Base-by-base conservation (phyloP, 768 basidiomycete species). In the Cystobasidiopsis lactophilus region DNA sequence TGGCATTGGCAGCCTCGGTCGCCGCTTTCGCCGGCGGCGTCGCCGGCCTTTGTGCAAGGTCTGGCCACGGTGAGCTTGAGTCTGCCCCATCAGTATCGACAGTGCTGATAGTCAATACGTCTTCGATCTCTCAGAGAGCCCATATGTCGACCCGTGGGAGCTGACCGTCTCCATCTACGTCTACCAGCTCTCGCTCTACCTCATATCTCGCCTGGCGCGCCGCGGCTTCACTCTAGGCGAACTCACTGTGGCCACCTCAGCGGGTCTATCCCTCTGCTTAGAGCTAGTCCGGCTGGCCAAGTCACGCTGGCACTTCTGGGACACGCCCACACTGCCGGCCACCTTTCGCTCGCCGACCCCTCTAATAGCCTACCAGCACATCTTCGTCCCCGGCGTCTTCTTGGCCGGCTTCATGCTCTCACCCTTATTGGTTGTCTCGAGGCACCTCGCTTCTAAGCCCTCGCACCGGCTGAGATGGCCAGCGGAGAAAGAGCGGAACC, bases 171-270 rank as follows among this genome's bases (percentile, higher is more conserved):
- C 59, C 3, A 58, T 85, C 1, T 63, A 82, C 40, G 85, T 89
- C 68, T 93, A 81, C 65, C 93, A 95, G 64, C 80, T 88, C 63
- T 77, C 85, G 48, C 70, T 96, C 43, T 98, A 96, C 66, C 72
- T 82, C 44, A 82, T 82, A 39, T 73, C 93, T 39, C 76, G 93
- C 23, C 72, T 98, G 40, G 89, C 88, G 3, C 82, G 93, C 60
- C 76, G 82, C n/a, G 84, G 83, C 11, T 89, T 96, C 67, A 96
- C 89, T 0, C 74, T 98, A 1, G 93, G 93, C 30, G 93, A 98
- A 65, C 73, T 96, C 18, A 81, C 80, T 24, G 68, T 95, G 24
- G 83, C 91, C 18, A 81, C 79, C 40, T 84, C 85, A 58, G 85
- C 86, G 39, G 86, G 82, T 4, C 82, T 86, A 2, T 79, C 79